Conservation (phyloP, 2,329 filamentous ascomycete genomes). For the Neopestalotiopsis rosae region DNA sequence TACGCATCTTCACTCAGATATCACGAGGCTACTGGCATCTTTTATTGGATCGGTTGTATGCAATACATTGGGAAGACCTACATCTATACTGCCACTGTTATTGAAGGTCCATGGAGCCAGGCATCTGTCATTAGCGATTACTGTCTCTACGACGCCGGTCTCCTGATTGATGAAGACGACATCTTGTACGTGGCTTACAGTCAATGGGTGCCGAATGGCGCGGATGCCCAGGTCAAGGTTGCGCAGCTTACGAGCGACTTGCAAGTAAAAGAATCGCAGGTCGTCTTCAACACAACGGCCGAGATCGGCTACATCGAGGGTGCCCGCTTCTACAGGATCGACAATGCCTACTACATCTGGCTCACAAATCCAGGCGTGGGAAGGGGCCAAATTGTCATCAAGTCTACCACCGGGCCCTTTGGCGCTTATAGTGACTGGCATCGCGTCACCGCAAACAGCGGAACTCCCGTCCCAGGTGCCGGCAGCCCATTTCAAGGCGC, state of each 20-base stretch:
- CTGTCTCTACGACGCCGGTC: slow-evolving; percentile 63
- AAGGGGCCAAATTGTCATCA: slow-evolving; percentile 48
- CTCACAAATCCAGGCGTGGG: slow-evolving; percentile 46
- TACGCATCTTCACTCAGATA: slow-evolving; percentile 62
- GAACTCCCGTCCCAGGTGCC: slow-evolving; percentile 49
- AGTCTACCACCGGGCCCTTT: slow-evolving; percentile 54
- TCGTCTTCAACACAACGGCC: slow-evolving; percentile 48
- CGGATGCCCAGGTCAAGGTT: slow-evolving; percentile 50
- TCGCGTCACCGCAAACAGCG: slow-evolving; percentile 47
- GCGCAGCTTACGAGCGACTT: slow-evolving; percentile 57
- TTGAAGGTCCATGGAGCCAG: slow-evolving; percentile 49
- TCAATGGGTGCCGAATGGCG: neutral
- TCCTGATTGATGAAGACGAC: slow-evolving; percentile 63
- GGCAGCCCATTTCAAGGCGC: slow-evolving; percentile 61
- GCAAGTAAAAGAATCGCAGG: slow-evolving; percentile 47
- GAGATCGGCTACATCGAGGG: slow-evolving; percentile 51
- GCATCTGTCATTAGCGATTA: slow-evolving; percentile 35
- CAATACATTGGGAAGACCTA: slow-evolving; percentile 52
- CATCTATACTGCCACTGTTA: slow-evolving; percentile 53
- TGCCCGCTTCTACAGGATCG: slow-evolving; percentile 61
- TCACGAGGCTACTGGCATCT: slow-evolving; percentile 51
- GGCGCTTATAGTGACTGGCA: slow-evolving; percentile 53
- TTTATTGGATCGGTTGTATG: slow-evolving; percentile 64
- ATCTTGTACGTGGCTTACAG: slow-evolving; percentile 64
- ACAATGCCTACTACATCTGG: slow-evolving; percentile 61